Percentiles rank a stretch among this genome's conserved stretches.
These are phyloP conservation scores for Crithidia expoeki DNA, from an alignment of 208 protist genomes.

Conservation along the genomic window DNA sequence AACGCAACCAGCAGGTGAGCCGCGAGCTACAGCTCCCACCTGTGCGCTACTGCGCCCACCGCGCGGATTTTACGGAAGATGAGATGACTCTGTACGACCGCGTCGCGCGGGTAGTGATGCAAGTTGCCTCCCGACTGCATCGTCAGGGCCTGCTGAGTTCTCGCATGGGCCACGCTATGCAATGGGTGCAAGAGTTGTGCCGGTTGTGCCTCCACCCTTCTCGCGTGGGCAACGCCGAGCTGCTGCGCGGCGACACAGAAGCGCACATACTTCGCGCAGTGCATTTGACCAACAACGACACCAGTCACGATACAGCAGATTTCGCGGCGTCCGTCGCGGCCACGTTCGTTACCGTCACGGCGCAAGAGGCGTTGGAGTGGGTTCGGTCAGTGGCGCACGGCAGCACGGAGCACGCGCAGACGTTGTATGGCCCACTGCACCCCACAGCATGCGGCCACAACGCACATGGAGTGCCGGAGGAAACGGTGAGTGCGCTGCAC, in stretches of 20 bases:
- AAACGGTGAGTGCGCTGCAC: constrained; percentile 35
- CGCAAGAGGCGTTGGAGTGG: constrained; percentile 44
- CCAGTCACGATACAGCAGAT: background rate
- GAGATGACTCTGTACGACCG: constrained; percentile 47
- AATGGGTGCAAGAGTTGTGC: constrained; percentile 54
- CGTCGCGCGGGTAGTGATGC: constrained; percentile 33
- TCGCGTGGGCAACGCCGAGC: constrained; percentile 19
- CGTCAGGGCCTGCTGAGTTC: constrained; percentile 43
- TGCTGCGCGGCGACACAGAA: constrained; percentile 25
- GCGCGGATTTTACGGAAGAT: constrained; percentile 19
- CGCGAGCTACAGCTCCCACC: constrained; percentile 38
- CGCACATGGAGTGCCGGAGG: constrained; percentile 23
- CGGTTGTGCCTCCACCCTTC: constrained; percentile 46
- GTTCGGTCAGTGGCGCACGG: constrained; percentile 12
- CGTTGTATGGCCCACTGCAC: background rate
- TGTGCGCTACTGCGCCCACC: constrained; percentile 20
- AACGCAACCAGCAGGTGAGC: constrained; percentile 37
- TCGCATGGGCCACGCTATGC: constrained; percentile 37
- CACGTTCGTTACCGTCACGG: constrained; percentile 38
- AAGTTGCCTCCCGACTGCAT: constrained; percentile 22
- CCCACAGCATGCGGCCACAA: background rate
- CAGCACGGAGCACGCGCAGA: background rate
- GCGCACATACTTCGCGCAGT: constrained; percentile 7
- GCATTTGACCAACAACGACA: background rate
- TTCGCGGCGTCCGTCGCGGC: constrained; percentile 16